Evolutionary conservation across 768 basidiomycete genomes (phyloP), one percentile per base, ranked within the genome.

Genomic region (Tricholoma saponaceum): DNA sequence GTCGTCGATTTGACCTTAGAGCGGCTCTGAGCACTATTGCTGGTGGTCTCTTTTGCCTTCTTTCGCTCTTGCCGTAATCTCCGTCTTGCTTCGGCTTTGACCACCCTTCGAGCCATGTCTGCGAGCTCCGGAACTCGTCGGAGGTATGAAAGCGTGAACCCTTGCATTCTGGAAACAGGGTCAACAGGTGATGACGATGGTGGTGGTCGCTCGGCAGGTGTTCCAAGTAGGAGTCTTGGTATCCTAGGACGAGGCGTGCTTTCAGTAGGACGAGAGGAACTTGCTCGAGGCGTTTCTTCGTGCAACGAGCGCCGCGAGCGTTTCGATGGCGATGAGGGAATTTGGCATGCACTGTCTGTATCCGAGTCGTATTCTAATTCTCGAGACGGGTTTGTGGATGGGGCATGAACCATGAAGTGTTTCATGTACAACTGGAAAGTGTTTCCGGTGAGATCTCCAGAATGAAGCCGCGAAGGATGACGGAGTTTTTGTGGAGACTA

Each of bases 351-450:
- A 41, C 35, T 51, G 26, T 18, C 52, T 50, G 50, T 49, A 39
- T 58, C 67, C 55, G 64, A 62, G 7, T 62, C 63, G 9, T 54
- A 47, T 35, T 55, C 52, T 32, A 39, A 60, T 64, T 55, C 56
- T 46, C 49, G 35, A 22, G 39, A 32, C 8, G 44, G 10, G 33
- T 55, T 39, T 16, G 43, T 39, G 52, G 65, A 51, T 35, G 76
- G 72, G 0, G 77, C 78, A 63, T 85, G 75, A 62, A 89, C 83
- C 86, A 92, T 87, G 69, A 84, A 92, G 62, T 91, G 86, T 61
- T 89, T 90, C 58, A 92, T 62, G 62, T 92, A 90, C 37, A 89
- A 79, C 10, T 86, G 79, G 67, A 92, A 89, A 0, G 84, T 87
- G 58, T 86, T 86, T 3, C 75, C 79, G 2, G 83, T 91, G 25